These are phyloP conservation scores for Raffaelea albimanens DNA, from an alignment of 2,329 filamentous ascomycete genomes.

Conservation along the genomic window DNA sequence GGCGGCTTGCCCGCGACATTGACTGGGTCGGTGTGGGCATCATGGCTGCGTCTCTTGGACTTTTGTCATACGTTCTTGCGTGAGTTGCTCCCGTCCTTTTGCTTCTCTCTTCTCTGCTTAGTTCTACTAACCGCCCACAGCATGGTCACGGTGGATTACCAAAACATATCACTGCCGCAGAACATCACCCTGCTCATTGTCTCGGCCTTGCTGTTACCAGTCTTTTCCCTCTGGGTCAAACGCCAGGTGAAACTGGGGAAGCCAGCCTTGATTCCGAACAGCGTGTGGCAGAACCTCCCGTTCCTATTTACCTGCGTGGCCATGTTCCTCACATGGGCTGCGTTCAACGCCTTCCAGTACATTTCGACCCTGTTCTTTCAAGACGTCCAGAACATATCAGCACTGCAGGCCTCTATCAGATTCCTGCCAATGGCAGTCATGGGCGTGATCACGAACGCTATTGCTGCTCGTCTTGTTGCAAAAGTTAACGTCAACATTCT, in stretches of 20 bases:
- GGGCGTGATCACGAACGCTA: slow-evolving; percentile 9
- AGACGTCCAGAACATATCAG: slow-evolving; percentile 33
- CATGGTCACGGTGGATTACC: neutral
- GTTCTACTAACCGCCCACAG: too few relatives aligned
- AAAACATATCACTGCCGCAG: slow-evolving; percentile 22
- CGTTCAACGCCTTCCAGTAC: slow-evolving; percentile 36
- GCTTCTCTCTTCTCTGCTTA: too few relatives aligned
- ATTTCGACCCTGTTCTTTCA: slow-evolving; percentile 42
- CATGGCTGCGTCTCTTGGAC: slow-evolving; percentile 32
- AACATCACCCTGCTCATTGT: slow-evolving; percentile 35
- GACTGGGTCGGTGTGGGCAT: slow-evolving; percentile 43
- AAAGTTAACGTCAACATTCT: slow-evolving; percentile 16
- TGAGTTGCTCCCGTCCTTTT: slow-evolving; percentile 18
- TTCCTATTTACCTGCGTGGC: slow-evolving; percentile 47
- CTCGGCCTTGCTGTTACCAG: slow-evolving; percentile 31
- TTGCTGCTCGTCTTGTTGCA: slow-evolving; percentile 30
- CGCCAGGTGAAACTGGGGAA: slow-evolving; percentile 34
- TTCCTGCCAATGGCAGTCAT: slow-evolving; percentile 30
- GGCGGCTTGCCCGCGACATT: slow-evolving; percentile 28
- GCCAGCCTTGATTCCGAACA: slow-evolving; percentile 51
- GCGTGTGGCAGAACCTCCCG: slow-evolving; percentile 43
- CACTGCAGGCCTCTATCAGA: slow-evolving; percentile 35
- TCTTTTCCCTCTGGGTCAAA: slow-evolving; percentile 46
- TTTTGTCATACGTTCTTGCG: slow-evolving; percentile 42
- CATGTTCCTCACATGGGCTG: slow-evolving; percentile 36